Evolutionary conservation across 179 eudicot species (phyloP).

Genomic region (Silene noctiflora): DNA sequence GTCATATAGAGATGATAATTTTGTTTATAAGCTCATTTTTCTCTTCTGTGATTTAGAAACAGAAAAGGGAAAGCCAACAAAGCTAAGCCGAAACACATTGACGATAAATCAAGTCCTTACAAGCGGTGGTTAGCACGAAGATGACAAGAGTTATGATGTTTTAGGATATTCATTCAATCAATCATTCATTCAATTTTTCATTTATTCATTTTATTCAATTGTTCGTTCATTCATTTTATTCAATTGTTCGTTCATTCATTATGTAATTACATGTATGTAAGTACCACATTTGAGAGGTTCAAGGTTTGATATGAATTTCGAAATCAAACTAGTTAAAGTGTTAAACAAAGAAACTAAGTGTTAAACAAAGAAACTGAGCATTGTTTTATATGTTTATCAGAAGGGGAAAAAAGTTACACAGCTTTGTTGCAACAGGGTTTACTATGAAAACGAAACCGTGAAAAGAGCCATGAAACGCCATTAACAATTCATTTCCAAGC

Average conservation of each 20-base stretch:
- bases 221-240: conserved; percentile 9
- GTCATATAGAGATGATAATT: background rate
- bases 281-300: background rate
- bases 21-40: conserved; percentile 7
- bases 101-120: conserved; percentile 11
- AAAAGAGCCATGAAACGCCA: background rate
- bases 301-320: background rate
- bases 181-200: background rate
- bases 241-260: background rate
- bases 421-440: background rate
- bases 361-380: background rate
- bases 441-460: conserved; percentile 3
- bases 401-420: background rate
- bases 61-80: conserved; percentile 5
- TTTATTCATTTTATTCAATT: background rate
- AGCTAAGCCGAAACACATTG: conserved; percentile 8
- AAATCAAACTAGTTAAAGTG: background rate
- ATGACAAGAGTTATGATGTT: conserved; percentile 2
- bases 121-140: background rate
- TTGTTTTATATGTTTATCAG: background rate
- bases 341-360: background rate
- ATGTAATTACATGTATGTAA: background rate
- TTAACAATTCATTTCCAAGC: background rate
- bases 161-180: conserved; percentile 2
- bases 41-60: conserved; percentile 10